These are phyloP conservation scores for Quercus cerris DNA, from an alignment of 306 rosid species.

Conservation along the genomic window DNA sequence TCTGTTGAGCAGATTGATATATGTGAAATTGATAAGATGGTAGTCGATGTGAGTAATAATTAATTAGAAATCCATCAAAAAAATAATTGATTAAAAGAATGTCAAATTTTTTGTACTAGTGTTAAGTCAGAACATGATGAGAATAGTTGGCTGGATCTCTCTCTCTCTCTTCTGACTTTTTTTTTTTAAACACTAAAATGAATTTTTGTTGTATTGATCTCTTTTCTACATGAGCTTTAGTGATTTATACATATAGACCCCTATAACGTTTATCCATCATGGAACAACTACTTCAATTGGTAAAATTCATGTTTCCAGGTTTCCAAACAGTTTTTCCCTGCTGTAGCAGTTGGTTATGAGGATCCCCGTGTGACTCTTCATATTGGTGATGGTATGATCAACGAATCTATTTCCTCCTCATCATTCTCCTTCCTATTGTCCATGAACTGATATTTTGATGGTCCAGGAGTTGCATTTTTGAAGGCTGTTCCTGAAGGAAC, in stretches of 20 bases:
- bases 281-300: neutral
- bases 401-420: slow-evolving; percentile 5
- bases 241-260: neutral
- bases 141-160: neutral
- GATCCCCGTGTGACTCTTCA: slow-evolving; percentile 87
- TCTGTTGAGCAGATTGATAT: slow-evolving; percentile 84
- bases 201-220: neutral
- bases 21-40: slow-evolving; percentile 99
- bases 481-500: slow-evolving; percentile 84
- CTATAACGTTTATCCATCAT: neutral
- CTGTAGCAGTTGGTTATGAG: slow-evolving; percentile 67
- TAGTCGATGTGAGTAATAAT: slow-evolving; percentile 67
- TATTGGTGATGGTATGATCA: slow-evolving; percentile 81
- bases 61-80: too few species aligned
- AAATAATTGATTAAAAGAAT: neutral
- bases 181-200: neutral
- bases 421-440: neutral
- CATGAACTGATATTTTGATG: slow-evolving; percentile 12
- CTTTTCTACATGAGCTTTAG: neutral
- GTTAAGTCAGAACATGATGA: neutral
- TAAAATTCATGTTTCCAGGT: slow-evolving; percentile 47
- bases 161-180: neutral
- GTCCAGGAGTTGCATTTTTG: slow-evolving; percentile 87
- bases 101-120: neutral
- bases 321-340: slow-evolving; percentile 83